These are phyloP conservation scores for Epichloe hybrida DNA, from an alignment of 2,329 filamentous ascomycete genomes.

Conservation along the genomic window DNA sequence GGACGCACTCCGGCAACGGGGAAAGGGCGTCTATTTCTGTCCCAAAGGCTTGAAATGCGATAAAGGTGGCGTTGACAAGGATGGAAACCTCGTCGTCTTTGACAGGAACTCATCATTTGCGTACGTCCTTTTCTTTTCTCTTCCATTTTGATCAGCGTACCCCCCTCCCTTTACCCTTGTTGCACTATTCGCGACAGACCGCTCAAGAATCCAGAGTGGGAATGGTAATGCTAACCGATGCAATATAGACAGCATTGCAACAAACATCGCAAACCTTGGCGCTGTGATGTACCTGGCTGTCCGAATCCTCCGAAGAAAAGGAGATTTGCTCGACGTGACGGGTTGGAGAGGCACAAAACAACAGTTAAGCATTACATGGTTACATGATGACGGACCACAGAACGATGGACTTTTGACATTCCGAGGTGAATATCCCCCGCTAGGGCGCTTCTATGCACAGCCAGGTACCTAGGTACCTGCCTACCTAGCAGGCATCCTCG, in stretches of 20 bases:
- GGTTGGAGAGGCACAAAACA: slow-evolving; percentile 26
- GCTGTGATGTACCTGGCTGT: slow-evolving; percentile 24
- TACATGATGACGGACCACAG: slow-evolving; percentile 10
- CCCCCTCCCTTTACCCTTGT: not conserved
- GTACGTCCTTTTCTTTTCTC: slow-evolving; percentile 12
- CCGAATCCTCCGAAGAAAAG: slow-evolving; percentile 28
- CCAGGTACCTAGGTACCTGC: too few relatives aligned
- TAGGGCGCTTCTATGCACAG: too few relatives aligned
- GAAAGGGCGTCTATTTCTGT: slow-evolving; percentile 25
- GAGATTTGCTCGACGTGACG: slow-evolving; percentile 27
- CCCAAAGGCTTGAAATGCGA: slow-evolving; percentile 22
- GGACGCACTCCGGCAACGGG: slow-evolving; percentile 25
- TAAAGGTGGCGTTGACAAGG: slow-evolving; percentile 27
- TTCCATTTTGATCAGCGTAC: not conserved
- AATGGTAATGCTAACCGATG: slow-evolving; percentile 2
- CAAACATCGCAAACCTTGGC: slow-evolving; percentile 29
- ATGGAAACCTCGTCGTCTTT: slow-evolving; percentile 24
- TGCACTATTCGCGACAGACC: not conserved
- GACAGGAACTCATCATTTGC: slow-evolving; percentile 29
- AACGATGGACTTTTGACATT: not conserved
- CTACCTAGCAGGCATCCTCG: too few relatives aligned
- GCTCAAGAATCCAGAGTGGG: not conserved
- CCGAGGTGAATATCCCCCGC: too few relatives aligned
- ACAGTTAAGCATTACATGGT: slow-evolving; percentile 25
- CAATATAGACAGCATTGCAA: slow-evolving; percentile 26